phyloP scores from a whole-genome alignment of 768 basidiomycete genomes.

The Xanthoconium purpureum region DNA sequence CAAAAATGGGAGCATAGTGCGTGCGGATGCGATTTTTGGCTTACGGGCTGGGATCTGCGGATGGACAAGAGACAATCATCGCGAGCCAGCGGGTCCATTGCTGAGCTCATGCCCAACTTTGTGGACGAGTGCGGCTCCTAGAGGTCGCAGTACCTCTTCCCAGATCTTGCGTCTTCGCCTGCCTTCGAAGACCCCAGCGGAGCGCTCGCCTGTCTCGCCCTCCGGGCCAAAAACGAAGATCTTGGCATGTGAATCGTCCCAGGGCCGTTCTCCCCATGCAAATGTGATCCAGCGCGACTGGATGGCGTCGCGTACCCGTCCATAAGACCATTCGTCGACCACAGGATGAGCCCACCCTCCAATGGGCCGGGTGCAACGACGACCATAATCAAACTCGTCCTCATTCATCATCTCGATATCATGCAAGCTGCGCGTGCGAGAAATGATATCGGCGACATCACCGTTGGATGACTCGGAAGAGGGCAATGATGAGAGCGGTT shows the following conservation, averaged over 20 bases:
- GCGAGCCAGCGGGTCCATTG: constrained; percentile 51
- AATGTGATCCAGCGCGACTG: constrained; percentile 76
- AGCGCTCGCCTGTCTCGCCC: constrained; percentile 76
- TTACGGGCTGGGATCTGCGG: not conserved
- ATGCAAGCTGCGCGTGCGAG: constrained; percentile 20
- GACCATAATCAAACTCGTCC: constrained; percentile 17
- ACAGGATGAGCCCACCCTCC: constrained; percentile 53
- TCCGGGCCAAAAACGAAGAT: constrained; percentile 81
- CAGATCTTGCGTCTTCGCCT: constrained; percentile 58
- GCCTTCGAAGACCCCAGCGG: constrained; percentile 60
- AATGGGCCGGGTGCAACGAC: constrained; percentile 10
- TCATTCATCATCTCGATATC: constrained; percentile 28
- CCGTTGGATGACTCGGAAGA: constrained; percentile 28
- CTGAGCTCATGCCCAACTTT: constrained; percentile 74
- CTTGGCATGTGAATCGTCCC: constrained; percentile 54
- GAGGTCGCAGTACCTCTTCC: constrained; percentile 63
- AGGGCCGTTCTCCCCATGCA: constrained; percentile 70
- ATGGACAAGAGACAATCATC: constrained; percentile 13
- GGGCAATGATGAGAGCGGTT: constrained; percentile 27
- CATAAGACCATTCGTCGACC: constrained; percentile 66
- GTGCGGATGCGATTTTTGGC: constrained; percentile 10
- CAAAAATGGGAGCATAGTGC: not conserved
- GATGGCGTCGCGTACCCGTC: constrained; percentile 64
- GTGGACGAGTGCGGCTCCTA: constrained; percentile 64
- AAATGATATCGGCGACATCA: constrained; percentile 16